Conservation (phyloP, 2,329 filamentous ascomycete genomes). For the Coleophoma eucalyptorum region DNA sequence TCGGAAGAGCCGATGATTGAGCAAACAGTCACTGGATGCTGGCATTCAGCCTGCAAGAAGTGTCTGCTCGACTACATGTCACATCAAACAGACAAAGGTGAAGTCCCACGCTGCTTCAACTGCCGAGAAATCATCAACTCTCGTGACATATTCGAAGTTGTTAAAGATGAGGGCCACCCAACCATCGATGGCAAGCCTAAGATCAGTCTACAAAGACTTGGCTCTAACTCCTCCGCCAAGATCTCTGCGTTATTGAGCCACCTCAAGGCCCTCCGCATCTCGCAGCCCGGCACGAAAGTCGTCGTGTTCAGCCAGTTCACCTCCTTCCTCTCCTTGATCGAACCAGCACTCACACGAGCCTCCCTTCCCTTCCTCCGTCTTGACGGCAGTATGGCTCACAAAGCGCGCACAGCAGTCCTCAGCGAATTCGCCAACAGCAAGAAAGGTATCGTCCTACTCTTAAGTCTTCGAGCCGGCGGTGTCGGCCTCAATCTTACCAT, state of each 20-base stretch:
- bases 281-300: constrained; percentile 71
- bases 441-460: constrained; percentile 70
- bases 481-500: constrained; percentile 91
- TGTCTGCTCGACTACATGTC: constrained; percentile 89
- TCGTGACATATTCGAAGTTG: constrained; percentile 87
- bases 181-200: constrained; percentile 39
- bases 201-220: constrained; percentile 58
- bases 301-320: constrained; percentile 98
- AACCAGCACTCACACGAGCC: constrained; percentile 68
- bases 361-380: constrained; percentile 81
- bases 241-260: constrained; percentile 75
- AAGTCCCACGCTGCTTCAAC: constrained; percentile 80
- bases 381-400: constrained; percentile 87
- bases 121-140: constrained; percentile 80
- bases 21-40: constrained; percentile 91
- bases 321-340: constrained; percentile 88
- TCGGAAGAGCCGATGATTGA: constrained; percentile 94
- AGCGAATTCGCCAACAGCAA: constrained; percentile 61
- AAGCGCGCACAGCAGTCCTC: constrained; percentile 75
- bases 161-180: constrained; percentile 67
- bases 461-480: constrained; percentile 85
- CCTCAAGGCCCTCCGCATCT: constrained; percentile 63
- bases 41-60: constrained; percentile 94
- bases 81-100: constrained; percentile 74
- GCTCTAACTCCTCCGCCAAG: constrained; percentile 77